Conservation (phyloP, 2,329 filamentous ascomycete species). For the Apiospora kogelbergensis region DNA sequence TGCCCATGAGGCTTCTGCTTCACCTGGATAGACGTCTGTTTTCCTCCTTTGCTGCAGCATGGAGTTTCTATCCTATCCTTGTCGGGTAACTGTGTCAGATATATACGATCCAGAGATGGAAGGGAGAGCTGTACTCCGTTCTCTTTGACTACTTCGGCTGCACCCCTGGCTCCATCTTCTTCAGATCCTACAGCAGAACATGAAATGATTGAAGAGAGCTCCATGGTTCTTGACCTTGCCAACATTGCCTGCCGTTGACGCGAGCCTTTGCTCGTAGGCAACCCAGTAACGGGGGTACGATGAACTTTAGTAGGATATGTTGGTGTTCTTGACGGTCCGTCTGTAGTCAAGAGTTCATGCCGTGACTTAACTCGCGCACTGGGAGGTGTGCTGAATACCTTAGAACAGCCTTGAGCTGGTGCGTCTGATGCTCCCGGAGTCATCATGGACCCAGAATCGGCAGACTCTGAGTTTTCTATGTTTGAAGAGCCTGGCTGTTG, state of each 20-base stretch:
- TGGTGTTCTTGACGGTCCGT: slow-evolving; percentile 10
- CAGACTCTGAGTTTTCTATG: neutral
- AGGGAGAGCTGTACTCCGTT: neutral
- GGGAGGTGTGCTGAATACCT: neutral
- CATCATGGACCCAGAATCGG: neutral
- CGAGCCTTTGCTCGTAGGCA: slow-evolving; percentile 15
- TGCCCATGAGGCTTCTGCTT: neutral
- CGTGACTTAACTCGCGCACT: neutral
- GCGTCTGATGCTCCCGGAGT: neutral
- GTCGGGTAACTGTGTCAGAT: neutral
- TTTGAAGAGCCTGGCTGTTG: neutral
- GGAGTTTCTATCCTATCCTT: no score
- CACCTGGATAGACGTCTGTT: neutral
- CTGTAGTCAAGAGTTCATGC: neutral
- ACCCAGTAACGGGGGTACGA: slow-evolving; percentile 8
- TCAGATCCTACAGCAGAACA: slow-evolving; percentile 12
- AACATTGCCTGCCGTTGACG: slow-evolving; percentile 12
- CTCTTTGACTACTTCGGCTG: neutral
- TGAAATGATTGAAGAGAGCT: neutral
- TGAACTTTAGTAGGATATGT: neutral
- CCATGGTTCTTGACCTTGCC: neutral
- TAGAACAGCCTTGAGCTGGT: neutral
- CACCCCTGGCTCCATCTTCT: neutral
- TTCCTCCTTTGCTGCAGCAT: neutral
- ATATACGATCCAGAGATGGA: neutral